Conservation (phyloP, 164 flowering plant genomes). For the Malania oleifera region DNA sequence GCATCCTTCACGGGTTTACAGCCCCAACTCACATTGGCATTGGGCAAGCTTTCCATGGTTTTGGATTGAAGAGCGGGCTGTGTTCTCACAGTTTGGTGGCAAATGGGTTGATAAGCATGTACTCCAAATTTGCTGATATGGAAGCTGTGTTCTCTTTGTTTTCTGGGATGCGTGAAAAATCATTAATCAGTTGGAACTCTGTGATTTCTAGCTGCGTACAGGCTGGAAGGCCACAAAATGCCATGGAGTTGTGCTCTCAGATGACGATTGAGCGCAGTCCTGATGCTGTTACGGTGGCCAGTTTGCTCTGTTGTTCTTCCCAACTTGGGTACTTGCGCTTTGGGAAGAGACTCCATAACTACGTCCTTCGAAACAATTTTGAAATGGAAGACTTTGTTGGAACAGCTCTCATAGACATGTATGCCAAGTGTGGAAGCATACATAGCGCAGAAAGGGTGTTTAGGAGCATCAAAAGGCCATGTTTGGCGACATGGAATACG, state of each 20-base stretch:
- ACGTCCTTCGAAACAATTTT: slow-evolving; percentile 28
- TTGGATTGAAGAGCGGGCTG: slow-evolving; percentile 28
- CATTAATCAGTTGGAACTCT: slow-evolving; percentile 41
- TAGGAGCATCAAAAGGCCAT: slow-evolving; percentile 20
- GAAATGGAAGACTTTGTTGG: slow-evolving; percentile 35
- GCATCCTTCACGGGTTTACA: slow-evolving; percentile 31
- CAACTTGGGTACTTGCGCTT: slow-evolving; percentile 29
- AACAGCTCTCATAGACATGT: slow-evolving; percentile 45
- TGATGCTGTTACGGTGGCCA: slow-evolving; percentile 31
- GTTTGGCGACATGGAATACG: slow-evolving; percentile 41
- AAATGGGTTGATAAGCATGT: slow-evolving; percentile 44
- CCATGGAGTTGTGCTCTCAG: slow-evolving; percentile 30
- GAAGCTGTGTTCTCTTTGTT: slow-evolving; percentile 31
- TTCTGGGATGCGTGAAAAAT: slow-evolving; percentile 24
- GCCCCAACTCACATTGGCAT: slow-evolving; percentile 6
- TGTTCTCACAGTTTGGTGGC: slow-evolving; percentile 23
- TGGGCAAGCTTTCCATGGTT: slow-evolving; percentile 32
- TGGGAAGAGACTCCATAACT: slow-evolving; percentile 35
- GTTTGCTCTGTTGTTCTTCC: slow-evolving; percentile 34
- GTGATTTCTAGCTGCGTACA: slow-evolving; percentile 37
- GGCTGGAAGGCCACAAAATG: slow-evolving; percentile 27
- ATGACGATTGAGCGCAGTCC: slow-evolving; percentile 33
- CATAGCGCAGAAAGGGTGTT: slow-evolving; percentile 36
- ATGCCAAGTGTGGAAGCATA: slow-evolving; percentile 43
- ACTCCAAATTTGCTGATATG: slow-evolving; percentile 25